These are phyloP conservation scores for Lomentospora prolificans DNA, from an alignment of 2,329 filamentous ascomycete genomes.

Conservation along the genomic window DNA sequence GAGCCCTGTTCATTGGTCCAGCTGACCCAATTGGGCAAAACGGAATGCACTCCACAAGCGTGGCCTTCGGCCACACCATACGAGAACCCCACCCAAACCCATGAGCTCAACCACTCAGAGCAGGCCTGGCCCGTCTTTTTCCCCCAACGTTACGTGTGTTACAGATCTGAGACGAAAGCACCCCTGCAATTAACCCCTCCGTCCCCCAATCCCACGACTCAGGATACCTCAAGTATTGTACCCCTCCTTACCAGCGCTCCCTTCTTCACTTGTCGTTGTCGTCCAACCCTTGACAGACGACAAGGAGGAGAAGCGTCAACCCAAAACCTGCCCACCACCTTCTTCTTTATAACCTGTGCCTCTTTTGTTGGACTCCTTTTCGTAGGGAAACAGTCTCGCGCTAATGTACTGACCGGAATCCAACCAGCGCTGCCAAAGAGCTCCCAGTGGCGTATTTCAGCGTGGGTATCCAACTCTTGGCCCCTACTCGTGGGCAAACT, in stretches of 20 bases:
- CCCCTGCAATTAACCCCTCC: conserved; percentile 7
- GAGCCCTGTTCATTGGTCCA: background rate
- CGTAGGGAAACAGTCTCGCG: background rate
- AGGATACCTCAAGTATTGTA: background rate
- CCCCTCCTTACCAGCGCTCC: background rate
- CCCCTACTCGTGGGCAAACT: no score
- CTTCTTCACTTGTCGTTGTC: background rate
- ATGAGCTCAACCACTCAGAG: background rate
- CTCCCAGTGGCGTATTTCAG: no score
- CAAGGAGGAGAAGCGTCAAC: background rate
- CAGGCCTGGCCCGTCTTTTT: background rate
- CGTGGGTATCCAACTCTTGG: no score
- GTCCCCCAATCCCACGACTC: background rate
- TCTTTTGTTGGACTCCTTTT: no score
- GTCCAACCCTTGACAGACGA: background rate
- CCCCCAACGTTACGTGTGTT: conserved; percentile 4
- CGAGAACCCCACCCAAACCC: background rate
- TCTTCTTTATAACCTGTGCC: background rate
- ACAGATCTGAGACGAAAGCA: conserved; percentile 7
- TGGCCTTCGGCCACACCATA: no score
- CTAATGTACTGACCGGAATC: no score
- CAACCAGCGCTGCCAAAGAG: no score
- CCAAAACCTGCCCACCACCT: background rate
- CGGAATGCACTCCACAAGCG: background rate
- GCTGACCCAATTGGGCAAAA: background rate